A percentile compares a stretch with the other conserved stretches of the same genome.
phyloP scores from a whole-genome alignment of 331 rosid genomes.

The Telfairia occidentalis region DNA sequence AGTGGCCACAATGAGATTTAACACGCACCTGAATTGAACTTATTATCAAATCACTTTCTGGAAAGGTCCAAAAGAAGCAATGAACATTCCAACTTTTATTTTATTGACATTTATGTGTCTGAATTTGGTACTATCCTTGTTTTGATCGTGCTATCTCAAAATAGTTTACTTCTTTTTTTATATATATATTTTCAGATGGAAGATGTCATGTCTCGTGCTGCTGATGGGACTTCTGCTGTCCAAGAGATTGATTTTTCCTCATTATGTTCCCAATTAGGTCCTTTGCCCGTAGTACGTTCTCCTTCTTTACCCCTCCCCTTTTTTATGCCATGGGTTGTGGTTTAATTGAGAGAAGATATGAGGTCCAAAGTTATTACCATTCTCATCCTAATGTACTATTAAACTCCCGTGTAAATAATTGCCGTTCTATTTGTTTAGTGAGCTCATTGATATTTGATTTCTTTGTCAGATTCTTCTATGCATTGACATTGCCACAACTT shows the following conservation, averaged over 20 bases:
- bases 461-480: slow-evolving; percentile 87
- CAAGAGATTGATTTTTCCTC: slow-evolving; percentile 86
- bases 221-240: slow-evolving; percentile 31
- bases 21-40: neutral
- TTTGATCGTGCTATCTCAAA: neutral
- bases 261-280: slow-evolving; percentile 81
- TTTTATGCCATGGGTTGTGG: neutral
- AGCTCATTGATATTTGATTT: slow-evolving; percentile 25
- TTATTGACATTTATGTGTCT: neutral
- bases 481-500: slow-evolving; percentile 86
- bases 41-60: neutral
- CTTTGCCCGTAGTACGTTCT: slow-evolving; percentile 75
- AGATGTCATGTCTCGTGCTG: slow-evolving; percentile 74
- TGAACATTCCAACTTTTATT: neutral
- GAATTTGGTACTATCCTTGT: neutral
- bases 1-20: neutral
- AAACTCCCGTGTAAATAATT: neutral
- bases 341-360: slow-evolving; percentile 5
- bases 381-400: neutral
- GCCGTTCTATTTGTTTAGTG: slow-evolving; percentile 14
- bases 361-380: slow-evolving; percentile 6
- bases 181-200: slow-evolving; percentile 54
- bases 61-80: neutral
- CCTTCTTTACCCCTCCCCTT: neutral
- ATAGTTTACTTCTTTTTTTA: slow-evolving; percentile 18